Conservation (phyloP, 2,329 filamentous ascomycete species). For the Phialophora verrucosa region DNA sequence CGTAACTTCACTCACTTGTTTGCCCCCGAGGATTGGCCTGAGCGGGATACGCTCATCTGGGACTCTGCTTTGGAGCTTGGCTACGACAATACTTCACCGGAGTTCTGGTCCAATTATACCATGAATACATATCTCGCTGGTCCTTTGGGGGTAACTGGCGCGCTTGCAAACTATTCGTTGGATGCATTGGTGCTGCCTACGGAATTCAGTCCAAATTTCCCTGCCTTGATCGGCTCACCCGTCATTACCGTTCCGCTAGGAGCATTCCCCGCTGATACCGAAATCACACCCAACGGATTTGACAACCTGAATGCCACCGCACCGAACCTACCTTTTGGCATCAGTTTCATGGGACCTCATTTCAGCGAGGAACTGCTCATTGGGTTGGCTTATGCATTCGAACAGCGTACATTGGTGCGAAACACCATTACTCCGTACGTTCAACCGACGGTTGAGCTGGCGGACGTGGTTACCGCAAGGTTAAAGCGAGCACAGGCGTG, state of each 20-base stretch:
- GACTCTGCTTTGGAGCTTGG: slow-evolving; percentile 58
- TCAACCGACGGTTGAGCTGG: slow-evolving; percentile 35
- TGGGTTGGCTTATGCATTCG: slow-evolving; percentile 70
- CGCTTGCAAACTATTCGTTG: slow-evolving; percentile 61
- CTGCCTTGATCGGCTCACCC: slow-evolving; percentile 64
- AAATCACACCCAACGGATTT: slow-evolving; percentile 52
- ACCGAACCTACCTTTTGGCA: slow-evolving; percentile 65
- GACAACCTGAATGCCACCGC: slow-evolving; percentile 60
- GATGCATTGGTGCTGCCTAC: slow-evolving; percentile 69
- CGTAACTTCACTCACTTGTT: slow-evolving; percentile 61
- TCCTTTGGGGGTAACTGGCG: slow-evolving; percentile 65
- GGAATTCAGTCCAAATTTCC: slow-evolving; percentile 52
- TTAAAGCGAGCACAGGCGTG: not conserved
- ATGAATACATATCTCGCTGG: slow-evolving; percentile 61
- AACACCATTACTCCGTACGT: slow-evolving; percentile 38
- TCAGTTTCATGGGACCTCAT: slow-evolving; percentile 65
- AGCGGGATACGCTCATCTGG: slow-evolving; percentile 64
- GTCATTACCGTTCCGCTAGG: slow-evolving; percentile 69
- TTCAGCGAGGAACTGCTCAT: slow-evolving; percentile 69
- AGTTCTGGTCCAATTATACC: slow-evolving; percentile 65
- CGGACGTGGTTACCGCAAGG: slow-evolving; percentile 34
- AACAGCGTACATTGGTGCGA: slow-evolving; percentile 63
- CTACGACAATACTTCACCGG: slow-evolving; percentile 64
- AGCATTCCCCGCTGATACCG: slow-evolving; percentile 57
- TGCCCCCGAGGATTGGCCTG: slow-evolving; percentile 63